Evolutionary conservation across 2,329 filamentous ascomycete species (phyloP).

Genomic region (Calonectria pseudoreteaudii): DNA sequence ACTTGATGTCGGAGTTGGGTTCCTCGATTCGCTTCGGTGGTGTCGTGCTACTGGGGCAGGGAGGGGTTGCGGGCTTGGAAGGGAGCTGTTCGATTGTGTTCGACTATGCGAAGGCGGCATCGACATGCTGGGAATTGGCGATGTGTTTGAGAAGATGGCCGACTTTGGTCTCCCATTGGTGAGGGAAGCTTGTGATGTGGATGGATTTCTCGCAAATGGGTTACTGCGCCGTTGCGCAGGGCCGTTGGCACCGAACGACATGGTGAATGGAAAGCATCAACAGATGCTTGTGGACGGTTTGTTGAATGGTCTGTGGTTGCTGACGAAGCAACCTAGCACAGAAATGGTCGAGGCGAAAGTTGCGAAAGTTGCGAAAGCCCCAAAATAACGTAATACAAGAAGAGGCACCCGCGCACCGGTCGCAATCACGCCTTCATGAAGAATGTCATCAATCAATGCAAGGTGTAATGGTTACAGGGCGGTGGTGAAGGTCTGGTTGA

Average conservation of each 20-base stretch:
- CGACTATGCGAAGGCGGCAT: conserved; percentile 69
- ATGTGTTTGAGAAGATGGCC: conserved; percentile 74
- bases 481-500: conserved; percentile 28
- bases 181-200: conserved; percentile 69
- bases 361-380: conserved; percentile 6
- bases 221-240: conserved; percentile 80
- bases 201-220: conserved; percentile 79
- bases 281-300: conserved; percentile 34
- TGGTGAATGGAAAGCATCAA: conserved; percentile 44
- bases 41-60: conserved; percentile 43
- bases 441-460: conserved; percentile 42
- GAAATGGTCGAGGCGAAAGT: conserved; percentile 13
- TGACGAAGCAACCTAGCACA: conserved; percentile 40
- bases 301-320: conserved; percentile 27
- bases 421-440: conserved; percentile 39
- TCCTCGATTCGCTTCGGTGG: conserved; percentile 71
- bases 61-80: conserved; percentile 44
- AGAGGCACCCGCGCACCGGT: conserved; percentile 38
- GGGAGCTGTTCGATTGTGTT: conserved; percentile 74
- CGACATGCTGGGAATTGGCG: conserved; percentile 53
- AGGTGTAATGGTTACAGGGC: conserved; percentile 25
- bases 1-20: conserved; percentile 72
- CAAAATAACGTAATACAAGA: conserved; percentile 32
- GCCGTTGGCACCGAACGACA: conserved; percentile 51
- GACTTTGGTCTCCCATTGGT: conserved; percentile 77